A percentile compares a stretch with the other conserved stretches of the same genome.
phyloP scores from a whole-genome alignment of 441 rosid genomes.

The Gossypium davidsonii region DNA sequence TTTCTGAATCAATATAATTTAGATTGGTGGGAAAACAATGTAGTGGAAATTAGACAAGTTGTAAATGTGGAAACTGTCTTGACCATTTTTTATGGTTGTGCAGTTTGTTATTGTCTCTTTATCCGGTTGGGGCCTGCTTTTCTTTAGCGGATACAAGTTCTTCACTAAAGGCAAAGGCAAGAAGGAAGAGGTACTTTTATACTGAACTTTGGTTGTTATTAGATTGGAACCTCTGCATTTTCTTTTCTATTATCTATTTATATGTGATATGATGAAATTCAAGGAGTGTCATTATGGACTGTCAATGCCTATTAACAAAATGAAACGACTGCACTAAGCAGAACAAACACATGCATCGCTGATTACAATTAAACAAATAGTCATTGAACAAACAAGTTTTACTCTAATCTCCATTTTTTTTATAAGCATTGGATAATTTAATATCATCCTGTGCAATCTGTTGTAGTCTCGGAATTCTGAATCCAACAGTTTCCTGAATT shows the following conservation, averaged over 20 bases:
- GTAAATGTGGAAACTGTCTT: constrained; percentile 2
- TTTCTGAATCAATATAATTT: neutral
- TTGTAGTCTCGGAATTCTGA: neutral
- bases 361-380: neutral
- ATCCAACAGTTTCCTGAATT: neutral
- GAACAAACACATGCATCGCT: neutral
- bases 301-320: neutral
- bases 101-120: constrained; percentile 87
- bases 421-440: neutral
- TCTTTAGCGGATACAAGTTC: constrained; percentile 68
- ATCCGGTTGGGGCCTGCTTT: constrained; percentile 66
- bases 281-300: neutral
- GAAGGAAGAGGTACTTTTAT: constrained; percentile 55
- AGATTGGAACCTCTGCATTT: neutral
- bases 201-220: neutral
- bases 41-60: neutral
- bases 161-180: constrained; percentile 50
- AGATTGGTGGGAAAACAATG: neutral
- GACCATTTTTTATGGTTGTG: constrained; percentile 21
- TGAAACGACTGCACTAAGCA: neutral
- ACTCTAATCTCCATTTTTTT: neutral
- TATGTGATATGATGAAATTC: neutral
- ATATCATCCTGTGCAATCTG: neutral
- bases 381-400: neutral
- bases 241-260: neutral